Conservation (phyloP, 208 protist genomes). For the Crithidia brevicula region DNA sequence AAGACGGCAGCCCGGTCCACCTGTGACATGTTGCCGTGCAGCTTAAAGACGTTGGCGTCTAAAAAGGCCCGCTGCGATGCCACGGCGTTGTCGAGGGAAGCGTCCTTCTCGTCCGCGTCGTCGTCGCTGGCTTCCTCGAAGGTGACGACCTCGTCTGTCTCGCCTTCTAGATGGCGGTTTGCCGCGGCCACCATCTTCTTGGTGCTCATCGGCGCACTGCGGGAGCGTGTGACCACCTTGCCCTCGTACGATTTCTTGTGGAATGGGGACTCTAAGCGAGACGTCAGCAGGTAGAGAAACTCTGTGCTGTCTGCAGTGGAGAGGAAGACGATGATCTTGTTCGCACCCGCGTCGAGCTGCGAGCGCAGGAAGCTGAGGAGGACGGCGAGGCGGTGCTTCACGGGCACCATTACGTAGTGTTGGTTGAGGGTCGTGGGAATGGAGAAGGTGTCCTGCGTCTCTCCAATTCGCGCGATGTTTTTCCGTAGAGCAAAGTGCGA, state of each 20-base stretch:
- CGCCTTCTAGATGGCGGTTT: slow-evolving; percentile 51
- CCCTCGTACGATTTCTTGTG: slow-evolving; percentile 37
- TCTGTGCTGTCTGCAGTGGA: slow-evolving; percentile 97
- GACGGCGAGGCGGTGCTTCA: slow-evolving; percentile 90
- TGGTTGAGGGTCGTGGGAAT: slow-evolving; percentile 83
- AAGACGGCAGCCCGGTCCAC: slow-evolving; percentile 93
- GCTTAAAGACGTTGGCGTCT: slow-evolving; percentile 86
- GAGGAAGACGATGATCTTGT: slow-evolving; percentile 97
- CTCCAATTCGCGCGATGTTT: slow-evolving; percentile 63
- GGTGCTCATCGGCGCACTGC: slow-evolving; percentile 29
- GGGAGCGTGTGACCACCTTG: slow-evolving; percentile 30
- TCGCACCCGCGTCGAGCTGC: slow-evolving; percentile 94
- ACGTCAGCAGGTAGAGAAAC: slow-evolving; percentile 97
- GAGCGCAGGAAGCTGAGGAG: slow-evolving; percentile 92
- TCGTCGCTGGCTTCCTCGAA: slow-evolving; percentile 93
- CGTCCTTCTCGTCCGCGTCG: slow-evolving; percentile 28
- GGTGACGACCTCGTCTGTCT: slow-evolving; percentile 52
- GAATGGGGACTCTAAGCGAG: slow-evolving; percentile 73
- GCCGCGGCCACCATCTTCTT: slow-evolving; percentile 66
- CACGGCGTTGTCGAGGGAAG: slow-evolving; percentile 3
- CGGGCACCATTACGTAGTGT: slow-evolving; percentile 75
- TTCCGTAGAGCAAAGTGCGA: slow-evolving; percentile 86
- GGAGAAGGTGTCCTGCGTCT: slow-evolving; percentile 69
- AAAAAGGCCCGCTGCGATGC: slow-evolving; percentile 62
- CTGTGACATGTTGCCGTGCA: slow-evolving; percentile 96